Conservation (phyloP, 2,329 filamentous ascomycete species). For the Fusarium falciforme region DNA sequence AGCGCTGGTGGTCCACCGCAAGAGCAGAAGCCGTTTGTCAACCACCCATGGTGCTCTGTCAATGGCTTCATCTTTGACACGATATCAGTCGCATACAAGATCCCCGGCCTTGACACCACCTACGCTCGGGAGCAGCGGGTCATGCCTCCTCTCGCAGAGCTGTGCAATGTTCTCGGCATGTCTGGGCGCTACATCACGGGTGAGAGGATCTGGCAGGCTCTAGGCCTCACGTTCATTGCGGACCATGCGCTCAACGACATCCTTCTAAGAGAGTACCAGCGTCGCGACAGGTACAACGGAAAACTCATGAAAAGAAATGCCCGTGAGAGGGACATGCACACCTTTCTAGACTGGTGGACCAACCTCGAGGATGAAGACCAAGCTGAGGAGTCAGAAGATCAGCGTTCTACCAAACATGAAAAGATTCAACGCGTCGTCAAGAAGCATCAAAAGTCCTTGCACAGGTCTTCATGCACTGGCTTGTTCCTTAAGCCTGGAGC, state of each 20-base stretch:
- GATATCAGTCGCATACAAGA: neutral
- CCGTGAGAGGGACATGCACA: neutral
- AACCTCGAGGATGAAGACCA: neutral
- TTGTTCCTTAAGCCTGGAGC: neutral
- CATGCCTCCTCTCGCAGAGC: neutral
- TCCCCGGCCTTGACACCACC: neutral
- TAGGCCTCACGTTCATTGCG: neutral
- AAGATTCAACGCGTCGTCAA: neutral
- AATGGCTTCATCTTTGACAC: neutral
- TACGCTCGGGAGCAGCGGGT: neutral
- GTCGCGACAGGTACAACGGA: neutral
- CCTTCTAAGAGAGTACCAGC: neutral
- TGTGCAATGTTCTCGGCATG: neutral
- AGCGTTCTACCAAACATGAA: neutral
- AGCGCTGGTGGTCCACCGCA: neutral
- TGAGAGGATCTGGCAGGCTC: neutral
- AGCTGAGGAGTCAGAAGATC: neutral
- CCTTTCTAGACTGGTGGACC: neutral
- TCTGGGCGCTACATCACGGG: neutral
- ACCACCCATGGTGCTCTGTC: neutral
- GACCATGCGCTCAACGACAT: neutral
- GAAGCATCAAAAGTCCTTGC: neutral
- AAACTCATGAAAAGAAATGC: neutral
- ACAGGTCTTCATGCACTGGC: neutral
- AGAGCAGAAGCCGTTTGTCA: neutral